phyloP scores from a whole-genome alignment of 2,329 filamentous ascomycete genomes.

The Talaromyces piceae region DNA sequence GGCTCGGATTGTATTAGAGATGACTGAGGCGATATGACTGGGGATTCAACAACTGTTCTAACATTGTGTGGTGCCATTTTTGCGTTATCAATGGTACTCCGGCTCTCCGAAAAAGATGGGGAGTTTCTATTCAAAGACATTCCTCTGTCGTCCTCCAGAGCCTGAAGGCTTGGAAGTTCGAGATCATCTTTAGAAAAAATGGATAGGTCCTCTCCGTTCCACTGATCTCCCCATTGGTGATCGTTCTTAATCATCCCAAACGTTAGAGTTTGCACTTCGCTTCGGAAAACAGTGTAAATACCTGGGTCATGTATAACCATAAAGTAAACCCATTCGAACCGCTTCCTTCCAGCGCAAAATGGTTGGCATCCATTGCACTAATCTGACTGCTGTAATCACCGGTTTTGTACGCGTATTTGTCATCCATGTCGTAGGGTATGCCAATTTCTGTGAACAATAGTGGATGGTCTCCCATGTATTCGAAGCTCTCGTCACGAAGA shows the following conservation, averaged over 20 bases:
- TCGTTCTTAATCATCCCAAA: conserved; percentile 58
- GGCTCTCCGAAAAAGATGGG: conserved; percentile 49
- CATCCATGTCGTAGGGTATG: conserved; percentile 98
- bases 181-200: conserved; percentile 82
- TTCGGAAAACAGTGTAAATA: conserved; percentile 31
- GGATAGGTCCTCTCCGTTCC: conserved; percentile 96
- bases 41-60: conserved; percentile 57
- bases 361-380: conserved; percentile 90
- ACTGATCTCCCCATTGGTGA: conserved; percentile 83
- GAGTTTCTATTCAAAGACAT: conserved; percentile 34
- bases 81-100: conserved; percentile 32
- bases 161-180: conserved; percentile 36
- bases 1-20: conserved; percentile 48
- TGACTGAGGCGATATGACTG: conserved; percentile 50
- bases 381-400: conserved; percentile 92
- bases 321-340: conserved; percentile 77
- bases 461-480: conserved; percentile 81
- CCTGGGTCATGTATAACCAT: conserved; percentile 75
- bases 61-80: conserved; percentile 69
- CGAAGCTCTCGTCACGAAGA: conserved; percentile 77
- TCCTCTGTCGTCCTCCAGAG: conserved; percentile 27
- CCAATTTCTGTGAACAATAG: conserved; percentile 92
- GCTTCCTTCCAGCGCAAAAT: conserved; percentile 82
- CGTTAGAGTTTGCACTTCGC: not conserved
- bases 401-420: conserved; percentile 89